Evolutionary conservation across 2,329 filamentous ascomycete species (phyloP), one percentile per base, ranked within the genome.

Genomic region (Calonectria honghensis): DNA sequence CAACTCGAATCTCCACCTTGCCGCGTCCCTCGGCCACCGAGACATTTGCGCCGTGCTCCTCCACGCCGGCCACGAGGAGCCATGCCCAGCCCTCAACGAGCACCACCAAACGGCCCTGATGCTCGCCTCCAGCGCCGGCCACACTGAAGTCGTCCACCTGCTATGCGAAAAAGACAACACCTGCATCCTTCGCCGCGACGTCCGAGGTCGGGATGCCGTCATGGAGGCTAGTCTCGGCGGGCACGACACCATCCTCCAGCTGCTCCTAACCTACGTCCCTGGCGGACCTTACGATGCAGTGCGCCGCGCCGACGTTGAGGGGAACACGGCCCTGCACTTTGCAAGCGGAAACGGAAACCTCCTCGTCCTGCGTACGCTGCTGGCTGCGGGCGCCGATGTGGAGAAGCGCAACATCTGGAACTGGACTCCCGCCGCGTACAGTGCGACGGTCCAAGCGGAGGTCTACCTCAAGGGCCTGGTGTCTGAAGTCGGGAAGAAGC

Each of bases 261-360:
- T 93, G 69, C 86, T 94, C 37, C 85, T 94, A 67, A 93, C 91
- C 0, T 92, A 90, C 78, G 89, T 88, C 1, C 91, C 91, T 10
- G 85, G 85, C n/a, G 90, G 90, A 18, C 86, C 90, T 0, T 83
- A 84, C 29, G 86, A 86, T 0, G 89, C 90, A 4, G 89, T 94
- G 9, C 87, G 88, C 59, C 87, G 89, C 37, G 87, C 89, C 5
- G 95, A 98, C 81, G 81, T 89, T 1, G 90, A 94, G 73, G 95
- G 95, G n/a, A 97, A 97, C 82, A 97, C 95, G 3, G 94, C 95
- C 0, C 87, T 98, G 54, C 95, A 98, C 85, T 96, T 97, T 85
- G 96, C 96, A 16, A 95, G 93, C 80, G 94, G 94, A 59, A 94
- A 94, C 80, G 95, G 95, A 1, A 94, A 96, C 79, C 85, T 97